Base-by-base conservation (phyloP, 1,284 basidiomycete genomes). In the Wolfiporia cocos region DNA sequence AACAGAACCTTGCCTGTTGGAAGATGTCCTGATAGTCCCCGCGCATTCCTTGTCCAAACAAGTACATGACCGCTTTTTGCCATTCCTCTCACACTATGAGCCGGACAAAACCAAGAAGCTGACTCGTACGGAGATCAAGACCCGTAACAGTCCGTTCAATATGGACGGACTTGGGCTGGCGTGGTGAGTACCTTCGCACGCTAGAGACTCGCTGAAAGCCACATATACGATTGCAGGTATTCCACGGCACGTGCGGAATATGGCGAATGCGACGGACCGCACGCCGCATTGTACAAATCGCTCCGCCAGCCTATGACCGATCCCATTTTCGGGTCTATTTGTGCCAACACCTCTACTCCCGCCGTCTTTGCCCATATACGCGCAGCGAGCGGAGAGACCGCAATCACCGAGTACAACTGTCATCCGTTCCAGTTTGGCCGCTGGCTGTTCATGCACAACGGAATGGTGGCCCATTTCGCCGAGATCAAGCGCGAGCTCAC, bases 401-500 rank as follows among this genome's bases (percentile, higher is more conserved):
- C 57, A 28, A 58, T 64, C 48, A 55, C 57, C 20, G 52, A 53
- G 43, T 59, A 54, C 44, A 68, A 68, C 58, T 57, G 54, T 49
- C 65, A 68, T 50, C 66, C 66, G n/a, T 68, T 63, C 53, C 46
- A 51, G 9, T 66, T 66, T 42, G 66, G 65, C 6, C 58, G 64
- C 7, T 57, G 61, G 47, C 48, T 56, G 26, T 66, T 68, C 52
- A 65, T 65, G 58, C 66, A 67, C 54, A 67, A 68, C 57, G 66
- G 66, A 30, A 48, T 43, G 39, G 50, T 65, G 39, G 54, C 61
- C 26, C 52, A 61, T 41, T 67, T 64, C 46, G 48, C 49, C 41
- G 23, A 39, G 26, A 57, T 65, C 43, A 46, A 50, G 46, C 50
- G 56, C 37, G 51, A 53, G 41, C 37, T 58, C 17, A 39, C 50